phyloP scores from a whole-genome alignment of 768 basidiomycete species.

The Russula sp. region DNA sequence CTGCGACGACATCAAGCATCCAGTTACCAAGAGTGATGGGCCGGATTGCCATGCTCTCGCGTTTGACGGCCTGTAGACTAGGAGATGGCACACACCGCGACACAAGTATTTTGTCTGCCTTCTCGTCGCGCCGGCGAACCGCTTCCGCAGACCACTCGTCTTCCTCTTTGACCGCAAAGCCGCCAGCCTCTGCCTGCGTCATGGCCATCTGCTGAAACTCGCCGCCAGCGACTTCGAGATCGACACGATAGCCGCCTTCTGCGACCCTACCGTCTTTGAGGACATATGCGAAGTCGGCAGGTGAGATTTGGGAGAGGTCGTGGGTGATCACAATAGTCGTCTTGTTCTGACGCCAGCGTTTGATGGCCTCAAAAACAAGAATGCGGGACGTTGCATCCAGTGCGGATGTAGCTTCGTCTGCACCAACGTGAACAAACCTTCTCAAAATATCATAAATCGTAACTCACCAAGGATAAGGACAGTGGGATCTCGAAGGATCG shows the following conservation, averaged over 20 bases:
- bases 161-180: constrained; percentile 38
- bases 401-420: constrained; percentile 77
- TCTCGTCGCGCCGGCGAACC: constrained; percentile 31
- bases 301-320: constrained; percentile 76
- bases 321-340: constrained; percentile 96
- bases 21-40: constrained; percentile 65
- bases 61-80: constrained; percentile 29
- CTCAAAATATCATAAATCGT: neutral
- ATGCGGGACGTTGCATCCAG: constrained; percentile 83
- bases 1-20: constrained; percentile 78
- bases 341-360: constrained; percentile 61
- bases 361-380: constrained; percentile 71
- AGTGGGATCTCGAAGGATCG: constrained; percentile 74
- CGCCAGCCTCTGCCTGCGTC: constrained; percentile 46
- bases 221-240: constrained; percentile 58
- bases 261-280: constrained; percentile 73
- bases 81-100: constrained; percentile 35
- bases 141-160: constrained; percentile 23
- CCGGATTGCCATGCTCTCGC: constrained; percentile 42
- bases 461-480: constrained; percentile 84
- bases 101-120: constrained; percentile 43
- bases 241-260: constrained; percentile 81
- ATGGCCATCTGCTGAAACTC: constrained; percentile 68
- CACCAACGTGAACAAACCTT: constrained; percentile 3
- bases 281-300: constrained; percentile 85